Evolutionary conservation across 2,329 filamentous ascomycete species (phyloP).

Genomic region (Fusarium tupiense): DNA sequence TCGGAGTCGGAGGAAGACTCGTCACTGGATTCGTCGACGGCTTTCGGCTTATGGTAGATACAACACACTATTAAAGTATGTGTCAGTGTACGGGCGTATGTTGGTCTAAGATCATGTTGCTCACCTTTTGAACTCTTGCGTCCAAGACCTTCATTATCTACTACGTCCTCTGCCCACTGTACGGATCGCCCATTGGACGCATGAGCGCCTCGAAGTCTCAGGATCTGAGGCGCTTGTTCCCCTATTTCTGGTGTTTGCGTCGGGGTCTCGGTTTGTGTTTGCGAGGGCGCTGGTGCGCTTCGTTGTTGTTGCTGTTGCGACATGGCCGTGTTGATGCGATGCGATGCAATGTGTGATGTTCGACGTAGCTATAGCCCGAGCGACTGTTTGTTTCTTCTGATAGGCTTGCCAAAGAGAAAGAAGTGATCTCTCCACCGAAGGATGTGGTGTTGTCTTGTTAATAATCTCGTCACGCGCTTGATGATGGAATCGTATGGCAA

Average conservation of each 20-base stretch:
- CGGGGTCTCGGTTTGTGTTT: slow-evolving; percentile 48
- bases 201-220: slow-evolving; percentile 63
- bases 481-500: slow-evolving; percentile 25
- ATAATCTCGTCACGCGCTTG: slow-evolving; percentile 21
- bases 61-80: slow-evolving; percentile 79
- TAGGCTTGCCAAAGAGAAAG: not conserved
- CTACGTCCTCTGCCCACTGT: slow-evolving; percentile 90
- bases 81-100: not conserved
- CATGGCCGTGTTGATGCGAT: slow-evolving; percentile 34
- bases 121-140: slow-evolving; percentile 94
- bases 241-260: slow-evolving; percentile 42
- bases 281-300: slow-evolving; percentile 45
- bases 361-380: not conserved
- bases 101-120: slow-evolving; percentile 19
- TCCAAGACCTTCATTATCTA: slow-evolving; percentile 95
- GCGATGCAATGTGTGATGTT: not conserved
- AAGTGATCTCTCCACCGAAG: not conserved
- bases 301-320: slow-evolving; percentile 46
- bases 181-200: slow-evolving; percentile 68
- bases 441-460: not conserved
- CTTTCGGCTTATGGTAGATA: slow-evolving; percentile 91
- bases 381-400: not conserved
- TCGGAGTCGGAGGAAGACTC: slow-evolving; percentile 69
- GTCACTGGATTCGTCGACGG: slow-evolving; percentile 83
- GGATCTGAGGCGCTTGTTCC: slow-evolving; percentile 50